Conservation (phyloP, 2,329 filamentous ascomycete species). For the Salinomyces thailandicus region DNA sequence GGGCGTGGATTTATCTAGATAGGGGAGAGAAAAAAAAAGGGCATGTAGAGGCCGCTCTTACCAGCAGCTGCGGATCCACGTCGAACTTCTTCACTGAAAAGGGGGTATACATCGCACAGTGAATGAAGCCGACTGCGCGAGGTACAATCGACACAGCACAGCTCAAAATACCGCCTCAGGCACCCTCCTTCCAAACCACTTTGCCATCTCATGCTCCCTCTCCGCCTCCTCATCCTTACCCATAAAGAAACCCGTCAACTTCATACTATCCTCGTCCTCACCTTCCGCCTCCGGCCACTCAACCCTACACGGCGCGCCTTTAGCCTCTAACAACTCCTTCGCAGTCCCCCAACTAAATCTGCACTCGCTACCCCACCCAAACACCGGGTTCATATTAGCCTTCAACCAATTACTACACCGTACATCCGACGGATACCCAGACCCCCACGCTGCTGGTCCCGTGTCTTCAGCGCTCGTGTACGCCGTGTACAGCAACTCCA, state of each 20-base stretch:
- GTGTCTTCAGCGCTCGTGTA: conserved; percentile 31
- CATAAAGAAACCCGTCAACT: conserved; percentile 67
- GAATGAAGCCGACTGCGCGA: no score
- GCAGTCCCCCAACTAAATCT: conserved; percentile 93
- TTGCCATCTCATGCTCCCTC: conserved; percentile 55
- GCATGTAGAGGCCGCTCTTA: not conserved
- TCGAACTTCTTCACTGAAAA: no score
- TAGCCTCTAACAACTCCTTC: conserved; percentile 83
- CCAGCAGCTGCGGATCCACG: no score
- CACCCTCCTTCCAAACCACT: conserved; percentile 72
- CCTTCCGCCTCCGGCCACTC: conserved; percentile 72
- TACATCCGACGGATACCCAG: conserved; percentile 83
- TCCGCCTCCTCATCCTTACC: conserved; percentile 36
- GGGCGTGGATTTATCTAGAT: no score
- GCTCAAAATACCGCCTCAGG: conserved; percentile 58
- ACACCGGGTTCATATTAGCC: conserved; percentile 79
- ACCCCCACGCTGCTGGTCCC: conserved; percentile 58
- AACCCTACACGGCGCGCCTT: conserved; percentile 54
- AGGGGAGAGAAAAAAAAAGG: not conserved
- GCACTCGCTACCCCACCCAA: conserved; percentile 90
- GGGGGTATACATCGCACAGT: no score
- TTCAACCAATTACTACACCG: conserved; percentile 74
- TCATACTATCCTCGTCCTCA: conserved; percentile 54
- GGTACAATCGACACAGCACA: no score
- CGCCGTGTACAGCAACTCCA: conserved; percentile 64